A percentile compares a stretch with the other conserved stretches of the same genome.
These are phyloP conservation scores for Linum trigynum DNA, from an alignment of 345 rosid species.

Conservation along the genomic window DNA sequence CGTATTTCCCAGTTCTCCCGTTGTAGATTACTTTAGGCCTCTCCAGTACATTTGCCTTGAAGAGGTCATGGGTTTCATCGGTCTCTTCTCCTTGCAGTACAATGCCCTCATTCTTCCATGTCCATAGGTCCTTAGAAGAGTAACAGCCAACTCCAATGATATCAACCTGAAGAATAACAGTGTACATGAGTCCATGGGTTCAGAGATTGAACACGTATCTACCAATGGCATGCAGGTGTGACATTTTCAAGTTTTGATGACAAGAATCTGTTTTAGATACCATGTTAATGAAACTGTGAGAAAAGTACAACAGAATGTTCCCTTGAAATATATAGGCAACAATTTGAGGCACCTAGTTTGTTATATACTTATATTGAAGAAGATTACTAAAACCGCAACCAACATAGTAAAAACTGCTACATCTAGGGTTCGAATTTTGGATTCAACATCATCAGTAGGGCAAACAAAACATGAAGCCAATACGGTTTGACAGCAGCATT, in stretches of 20 bases:
- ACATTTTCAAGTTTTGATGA: no score
- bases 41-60: slow-evolving; percentile 81
- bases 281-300: neutral
- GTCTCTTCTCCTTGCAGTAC: slow-evolving; percentile 65
- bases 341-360: neutral
- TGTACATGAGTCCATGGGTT: neutral
- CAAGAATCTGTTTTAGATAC: no score
- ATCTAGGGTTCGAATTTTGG: no score
- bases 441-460: no score
- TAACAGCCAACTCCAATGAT: slow-evolving; percentile 92
- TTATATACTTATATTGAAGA: neutral
- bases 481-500: no score
- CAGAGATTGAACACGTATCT: no score
- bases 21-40: slow-evolving; percentile 90
- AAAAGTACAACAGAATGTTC: neutral
- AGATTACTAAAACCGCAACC: no score
- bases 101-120: slow-evolving; percentile 87
- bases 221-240: no score
- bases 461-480: neutral
- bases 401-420: no score
- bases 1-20: slow-evolving; percentile 56
- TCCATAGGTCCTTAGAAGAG: slow-evolving; percentile 86
- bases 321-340: neutral
- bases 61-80: slow-evolving; percentile 65
- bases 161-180: slow-evolving; percentile 52